phyloP scores from a whole-genome alignment of 345 rosid species.

The Populus tremula region DNA sequence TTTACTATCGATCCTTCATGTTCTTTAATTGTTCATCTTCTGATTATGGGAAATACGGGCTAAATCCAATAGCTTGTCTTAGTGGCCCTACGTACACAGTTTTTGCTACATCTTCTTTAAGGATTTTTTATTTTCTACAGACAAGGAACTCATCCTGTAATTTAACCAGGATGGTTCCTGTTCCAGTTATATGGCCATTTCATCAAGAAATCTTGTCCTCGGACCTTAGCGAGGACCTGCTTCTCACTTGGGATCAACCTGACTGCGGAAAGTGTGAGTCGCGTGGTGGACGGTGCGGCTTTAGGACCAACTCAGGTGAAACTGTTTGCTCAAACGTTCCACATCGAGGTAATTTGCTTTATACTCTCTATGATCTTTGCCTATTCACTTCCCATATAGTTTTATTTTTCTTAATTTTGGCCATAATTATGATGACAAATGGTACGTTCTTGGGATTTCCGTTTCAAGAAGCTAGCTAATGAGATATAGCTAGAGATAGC shows the following conservation, averaged over 20 bases:
- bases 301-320: slow-evolving; percentile 43
- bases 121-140: slow-evolving; percentile 15
- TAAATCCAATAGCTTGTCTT: slow-evolving; percentile 61
- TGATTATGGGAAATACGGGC: slow-evolving; percentile 20
- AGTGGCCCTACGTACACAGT: slow-evolving; percentile 44
- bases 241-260: slow-evolving; percentile 47
- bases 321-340: slow-evolving; percentile 39
- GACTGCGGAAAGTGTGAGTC: slow-evolving; percentile 49
- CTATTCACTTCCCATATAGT: not conserved
- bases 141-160: slow-evolving; percentile 31
- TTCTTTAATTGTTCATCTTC: slow-evolving; percentile 57
- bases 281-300: slow-evolving; percentile 58
- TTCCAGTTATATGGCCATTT: slow-evolving; percentile 58
- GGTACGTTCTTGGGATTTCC: not conserved
- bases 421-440: not conserved
- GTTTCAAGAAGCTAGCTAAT: no score
- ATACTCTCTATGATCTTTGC: not conserved
- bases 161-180: slow-evolving; percentile 25
- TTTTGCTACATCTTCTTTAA: slow-evolving; percentile 55
- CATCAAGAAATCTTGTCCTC: slow-evolving; percentile 40
- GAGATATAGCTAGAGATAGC: no score
- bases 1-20: slow-evolving; percentile 40
- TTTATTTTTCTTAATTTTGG: not conserved
- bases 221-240: slow-evolving; percentile 39
- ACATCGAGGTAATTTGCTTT: slow-evolving; percentile 38